Percentiles rank a stretch among this genome's conserved stretches.
Conservation (phyloP, 75 land plant genomes). For the Pinus taeda region DNA sequence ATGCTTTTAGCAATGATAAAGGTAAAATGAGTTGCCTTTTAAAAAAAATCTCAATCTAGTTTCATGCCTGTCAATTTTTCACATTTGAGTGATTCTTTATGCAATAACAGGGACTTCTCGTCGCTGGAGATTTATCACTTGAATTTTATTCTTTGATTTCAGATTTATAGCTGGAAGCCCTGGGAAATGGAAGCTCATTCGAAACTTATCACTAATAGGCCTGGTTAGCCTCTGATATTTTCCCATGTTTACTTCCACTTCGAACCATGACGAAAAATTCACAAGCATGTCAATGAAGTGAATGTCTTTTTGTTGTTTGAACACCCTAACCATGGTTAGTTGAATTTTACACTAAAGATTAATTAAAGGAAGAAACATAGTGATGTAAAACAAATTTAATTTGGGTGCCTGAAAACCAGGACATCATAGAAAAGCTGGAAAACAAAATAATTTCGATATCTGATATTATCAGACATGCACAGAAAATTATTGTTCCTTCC, state of each 20-base stretch:
- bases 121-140: background rate
- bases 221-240: conserved; percentile 29
- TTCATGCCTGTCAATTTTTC: background rate
- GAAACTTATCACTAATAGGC: conserved; percentile 21
- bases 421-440: no score
- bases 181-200: conserved; percentile 65
- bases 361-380: no score
- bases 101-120: background rate
- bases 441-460: no score
- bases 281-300: background rate
- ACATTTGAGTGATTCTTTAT: background rate
- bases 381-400: background rate
- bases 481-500: background rate
- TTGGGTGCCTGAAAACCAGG: background rate
- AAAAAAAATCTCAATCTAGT: background rate
- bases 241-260: background rate
- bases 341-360: no score
- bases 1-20: conserved; percentile 68
- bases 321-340: background rate
- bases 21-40: conserved; percentile 25
- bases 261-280: background rate
- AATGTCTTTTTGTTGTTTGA: background rate
- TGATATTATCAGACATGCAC: background rate
- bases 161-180: conserved; percentile 91
- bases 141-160: conserved; percentile 5